These are phyloP conservation scores for Betula pendula DNA, from an alignment of 306 rosid species.

Conservation along the genomic window DNA sequence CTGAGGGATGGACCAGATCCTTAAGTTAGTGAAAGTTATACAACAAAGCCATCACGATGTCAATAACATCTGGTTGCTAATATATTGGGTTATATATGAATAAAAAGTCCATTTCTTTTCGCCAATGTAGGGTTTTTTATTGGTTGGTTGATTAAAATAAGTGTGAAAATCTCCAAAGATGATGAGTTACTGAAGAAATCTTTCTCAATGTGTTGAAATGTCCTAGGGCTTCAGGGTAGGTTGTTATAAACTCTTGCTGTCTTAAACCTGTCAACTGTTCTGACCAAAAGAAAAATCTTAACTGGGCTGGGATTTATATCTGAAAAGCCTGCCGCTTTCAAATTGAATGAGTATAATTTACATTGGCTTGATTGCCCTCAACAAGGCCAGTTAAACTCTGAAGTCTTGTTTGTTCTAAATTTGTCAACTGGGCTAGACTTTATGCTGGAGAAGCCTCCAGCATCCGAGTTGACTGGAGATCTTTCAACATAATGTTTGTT, in stretches of 20 bases:
- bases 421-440: not conserved
- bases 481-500: not conserved
- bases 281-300: not conserved
- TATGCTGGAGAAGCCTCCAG: not conserved
- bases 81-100: not conserved
- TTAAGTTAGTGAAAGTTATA: not conserved
- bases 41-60: not conserved
- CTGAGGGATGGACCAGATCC: slow-evolving; percentile 3
- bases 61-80: slow-evolving; percentile 1
- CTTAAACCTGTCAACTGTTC: not conserved
- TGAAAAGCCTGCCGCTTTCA: not conserved
- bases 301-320: not conserved
- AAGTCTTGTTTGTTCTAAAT: not conserved
- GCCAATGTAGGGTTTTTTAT: not conserved
- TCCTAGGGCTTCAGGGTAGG: not conserved
- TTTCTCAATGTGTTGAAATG: not conserved
- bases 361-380: not conserved
- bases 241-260: not conserved
- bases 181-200: not conserved
- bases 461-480: not conserved
- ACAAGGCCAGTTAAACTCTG: not conserved
- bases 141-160: not conserved
- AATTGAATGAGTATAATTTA: not conserved
- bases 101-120: not conserved
- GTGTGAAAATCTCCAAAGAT: not conserved